phyloP scores from a whole-genome alignment of 129 eudicot species.

The Glebionis coronaria region DNA sequence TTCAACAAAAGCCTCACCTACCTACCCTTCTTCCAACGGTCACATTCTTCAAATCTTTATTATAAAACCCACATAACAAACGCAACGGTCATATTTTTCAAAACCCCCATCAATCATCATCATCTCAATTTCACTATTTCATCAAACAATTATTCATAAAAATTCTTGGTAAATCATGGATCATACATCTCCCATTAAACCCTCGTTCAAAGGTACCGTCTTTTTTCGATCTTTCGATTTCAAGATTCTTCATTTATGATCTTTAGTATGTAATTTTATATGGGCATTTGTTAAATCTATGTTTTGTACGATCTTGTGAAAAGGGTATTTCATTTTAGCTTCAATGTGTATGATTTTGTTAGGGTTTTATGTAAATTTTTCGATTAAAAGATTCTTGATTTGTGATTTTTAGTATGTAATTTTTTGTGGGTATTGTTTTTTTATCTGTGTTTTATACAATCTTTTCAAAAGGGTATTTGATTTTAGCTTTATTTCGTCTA shows the following conservation, averaged over 20 bases:
- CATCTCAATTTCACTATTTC: neutral
- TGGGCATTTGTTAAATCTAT: neutral
- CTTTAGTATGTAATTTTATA: neutral
- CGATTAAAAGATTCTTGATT: too few relatives aligned
- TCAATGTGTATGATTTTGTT: neutral
- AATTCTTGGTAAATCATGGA: conserved; percentile 20
- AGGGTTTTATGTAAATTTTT: too few relatives aligned
- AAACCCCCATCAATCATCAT: too few relatives aligned
- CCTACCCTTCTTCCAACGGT: too few relatives aligned
- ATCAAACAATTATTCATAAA: conserved; percentile 1
- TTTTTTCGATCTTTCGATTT: neutral
- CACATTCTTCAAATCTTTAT: conserved; percentile 9
- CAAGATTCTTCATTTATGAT: conserved; percentile 10
- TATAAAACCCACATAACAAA: conserved; percentile 4
- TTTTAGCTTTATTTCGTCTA: neutral
- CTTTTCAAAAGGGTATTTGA: neutral
- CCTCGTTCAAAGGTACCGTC: conserved; percentile 13
- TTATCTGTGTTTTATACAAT: neutral
- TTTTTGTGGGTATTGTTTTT: neutral
- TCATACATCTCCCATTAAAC: neutral
- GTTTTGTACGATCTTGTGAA: neutral
- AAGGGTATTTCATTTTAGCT: neutral
- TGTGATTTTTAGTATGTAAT: neutral
- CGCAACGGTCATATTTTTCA: conserved; percentile 40
- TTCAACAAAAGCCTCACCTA: too few relatives aligned